Conservation (phyloP, 2,329 filamentous ascomycete genomes). For the Reticulascus tulasneorum region DNA sequence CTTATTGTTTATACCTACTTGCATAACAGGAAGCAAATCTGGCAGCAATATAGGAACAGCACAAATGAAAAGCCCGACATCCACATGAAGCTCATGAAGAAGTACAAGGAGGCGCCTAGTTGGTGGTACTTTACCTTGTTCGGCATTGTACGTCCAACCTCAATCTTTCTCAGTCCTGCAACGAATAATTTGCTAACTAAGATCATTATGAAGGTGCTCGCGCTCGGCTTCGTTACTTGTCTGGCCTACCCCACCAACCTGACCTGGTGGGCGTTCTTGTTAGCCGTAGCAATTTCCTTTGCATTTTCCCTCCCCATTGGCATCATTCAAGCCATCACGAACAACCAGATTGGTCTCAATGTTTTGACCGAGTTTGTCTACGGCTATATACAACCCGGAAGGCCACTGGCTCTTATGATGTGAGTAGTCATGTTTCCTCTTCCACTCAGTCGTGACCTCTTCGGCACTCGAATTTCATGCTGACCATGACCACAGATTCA, state of each 20-base stretch:
- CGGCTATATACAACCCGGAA: conserved; percentile 71
- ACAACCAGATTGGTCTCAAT: conserved; percentile 69
- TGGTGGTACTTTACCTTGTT: conserved; percentile 63
- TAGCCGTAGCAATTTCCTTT: conserved; percentile 61
- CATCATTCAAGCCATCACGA: conserved; percentile 66
- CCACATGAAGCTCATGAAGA: conserved; percentile 61
- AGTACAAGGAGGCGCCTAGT: conserved; percentile 58
- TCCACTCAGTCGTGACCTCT: not conserved
- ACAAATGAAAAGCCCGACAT: conserved; percentile 58
- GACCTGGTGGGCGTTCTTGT: conserved; percentile 68
- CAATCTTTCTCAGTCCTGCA: not conserved
- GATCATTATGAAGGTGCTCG: conserved; percentile 45
- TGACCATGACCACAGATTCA: conserved; percentile 41
- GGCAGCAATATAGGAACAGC: conserved; percentile 57
- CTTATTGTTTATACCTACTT: conserved; percentile 65
- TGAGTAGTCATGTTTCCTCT: conserved; percentile 26
- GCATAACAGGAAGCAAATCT: conserved; percentile 64
- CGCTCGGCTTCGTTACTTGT: conserved; percentile 49
- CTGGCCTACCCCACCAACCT: conserved; percentile 63
- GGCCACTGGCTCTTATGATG: conserved; percentile 70
- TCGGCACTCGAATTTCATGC: no score
- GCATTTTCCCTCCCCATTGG: conserved; percentile 63
- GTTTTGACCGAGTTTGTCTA: conserved; percentile 72
- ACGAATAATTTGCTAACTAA: conserved; percentile 10
- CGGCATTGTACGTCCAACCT: conserved; percentile 39